These are phyloP conservation scores for Diaporthe citriasiana DNA, from an alignment of 2,329 filamentous ascomycete genomes.

Conservation along the genomic window DNA sequence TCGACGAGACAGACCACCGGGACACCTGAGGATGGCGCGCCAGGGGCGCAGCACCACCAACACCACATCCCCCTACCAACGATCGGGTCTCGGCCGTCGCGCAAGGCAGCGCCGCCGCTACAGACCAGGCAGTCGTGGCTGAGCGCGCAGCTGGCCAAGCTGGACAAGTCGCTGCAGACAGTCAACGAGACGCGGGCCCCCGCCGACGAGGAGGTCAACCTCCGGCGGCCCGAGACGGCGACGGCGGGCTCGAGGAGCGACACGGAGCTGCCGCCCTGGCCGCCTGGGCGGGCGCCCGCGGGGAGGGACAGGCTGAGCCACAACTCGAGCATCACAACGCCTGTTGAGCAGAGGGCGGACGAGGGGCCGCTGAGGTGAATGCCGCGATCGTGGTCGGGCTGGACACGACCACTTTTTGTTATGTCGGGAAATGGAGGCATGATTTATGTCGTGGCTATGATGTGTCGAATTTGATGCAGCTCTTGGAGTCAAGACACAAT, in stretches of 20 bases:
- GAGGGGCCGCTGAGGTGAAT: constrained; percentile 30
- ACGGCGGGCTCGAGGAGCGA: constrained; percentile 6
- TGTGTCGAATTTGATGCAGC: not conserved
- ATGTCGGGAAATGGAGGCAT: not conserved
- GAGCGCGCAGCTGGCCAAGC: constrained; percentile 38
- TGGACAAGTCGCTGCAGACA: constrained; percentile 37
- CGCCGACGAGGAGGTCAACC: constrained; percentile 14
- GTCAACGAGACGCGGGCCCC: constrained; percentile 33
- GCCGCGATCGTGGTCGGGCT: not conserved
- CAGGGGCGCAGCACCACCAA: not conserved
- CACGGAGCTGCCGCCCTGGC: constrained; percentile 4
- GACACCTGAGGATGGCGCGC: not conserved
- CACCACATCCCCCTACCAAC: constrained; percentile 32
- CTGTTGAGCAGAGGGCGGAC: constrained; percentile 32
- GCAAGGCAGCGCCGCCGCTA: not conserved
- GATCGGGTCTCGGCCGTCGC: constrained; percentile 38
- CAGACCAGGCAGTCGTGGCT: constrained; percentile 41
- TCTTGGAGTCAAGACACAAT: not conserved
- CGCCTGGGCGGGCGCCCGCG: not conserved
- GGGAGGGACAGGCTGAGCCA: constrained; percentile 20
- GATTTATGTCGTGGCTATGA: not conserved
- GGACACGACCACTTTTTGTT: not conserved
- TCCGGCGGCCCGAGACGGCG: constrained; percentile 11
- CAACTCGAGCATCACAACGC: constrained; percentile 35
- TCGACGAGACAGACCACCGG: constrained; percentile 2